Evolutionary conservation across 129 eudicot species (phyloP), one percentile per base, ranked within the genome.

Genomic region (Heracleum sosnowskyi): DNA sequence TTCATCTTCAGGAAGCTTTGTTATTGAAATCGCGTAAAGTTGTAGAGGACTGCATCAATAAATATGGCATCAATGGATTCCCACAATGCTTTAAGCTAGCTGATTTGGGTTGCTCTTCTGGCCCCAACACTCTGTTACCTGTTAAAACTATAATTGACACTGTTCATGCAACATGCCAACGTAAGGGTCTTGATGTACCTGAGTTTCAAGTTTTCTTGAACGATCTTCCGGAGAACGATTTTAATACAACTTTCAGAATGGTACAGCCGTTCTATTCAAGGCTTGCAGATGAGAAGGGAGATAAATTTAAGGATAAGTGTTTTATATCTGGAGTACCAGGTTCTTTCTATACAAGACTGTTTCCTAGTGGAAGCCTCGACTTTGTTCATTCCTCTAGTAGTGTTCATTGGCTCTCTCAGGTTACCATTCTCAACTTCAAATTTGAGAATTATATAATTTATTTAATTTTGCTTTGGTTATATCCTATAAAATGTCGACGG

Each of bases 41-140:
- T 64, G 7, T 64, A 64, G 70, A 64, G 35, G 73, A 68, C 73
- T 29, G 18, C 22, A 33, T 68, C 40, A 5, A 68, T 15, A 20
- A 33, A 3, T 31, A 12, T 31, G 40, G 22, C 16, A 15, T 33
- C 18, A 33, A 8, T 15, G 35, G 37, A 68, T 84, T 77, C 20
- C n/a, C 47, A 2, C 20, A 69, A 7, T 66, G 77, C 62, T 45
- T 79, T 10, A 77, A 41, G 75, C 69, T 81, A 13, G 88, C 75
- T 5, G 85, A 85, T 26, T 68, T 85, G 40, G 87, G 87, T 7
- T 84, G 87, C 47, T 55, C 87, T 29, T 79, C 87, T 0, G 84
- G 87, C 7, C 80, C 77, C 29, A 84, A 84, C 66, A 69, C 87
- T 9, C 69, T 84, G 9, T 69, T 76, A 53, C 36, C 62, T 29